A percentile compares a stretch with the other conserved stretches of the same genome.
Evolutionary conservation across 2,329 filamentous ascomycete species (phyloP).

Genomic region (Trichoderma sp.): DNA sequence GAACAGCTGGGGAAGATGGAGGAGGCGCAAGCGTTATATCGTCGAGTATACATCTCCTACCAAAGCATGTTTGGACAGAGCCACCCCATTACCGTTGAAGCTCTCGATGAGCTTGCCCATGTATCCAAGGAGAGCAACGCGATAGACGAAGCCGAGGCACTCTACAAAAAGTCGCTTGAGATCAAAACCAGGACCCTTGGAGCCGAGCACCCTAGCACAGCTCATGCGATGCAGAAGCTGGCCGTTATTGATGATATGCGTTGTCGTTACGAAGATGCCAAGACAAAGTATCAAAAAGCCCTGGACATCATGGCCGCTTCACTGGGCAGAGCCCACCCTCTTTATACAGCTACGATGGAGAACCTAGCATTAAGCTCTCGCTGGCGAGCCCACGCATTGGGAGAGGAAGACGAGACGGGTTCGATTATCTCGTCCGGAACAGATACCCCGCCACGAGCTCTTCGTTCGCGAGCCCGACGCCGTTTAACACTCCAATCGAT

Average conservation of each 20-base stretch:
- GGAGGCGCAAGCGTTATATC: slow-evolving; percentile 27
- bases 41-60: slow-evolving; percentile 28
- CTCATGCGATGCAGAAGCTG: slow-evolving; percentile 27
- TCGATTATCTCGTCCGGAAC: not conserved
- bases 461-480: slow-evolving; percentile 2
- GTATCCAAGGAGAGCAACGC: slow-evolving; percentile 26
- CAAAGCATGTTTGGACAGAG: slow-evolving; percentile 27
- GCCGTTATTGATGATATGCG: slow-evolving; percentile 29
- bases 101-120: slow-evolving; percentile 29
- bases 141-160: slow-evolving; percentile 29
- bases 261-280: slow-evolving; percentile 24
- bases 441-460: not conserved
- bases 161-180: slow-evolving; percentile 29
- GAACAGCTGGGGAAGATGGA: slow-evolving; percentile 26
- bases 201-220: slow-evolving; percentile 26
- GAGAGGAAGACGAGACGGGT: slow-evolving; percentile 9
- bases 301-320: slow-evolving; percentile 25
- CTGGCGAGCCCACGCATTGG: slow-evolving; percentile 19
- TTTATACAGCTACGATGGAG: slow-evolving; percentile 26
- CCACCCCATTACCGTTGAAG: slow-evolving; percentile 29
- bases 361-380: slow-evolving; percentile 26
- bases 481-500: slow-evolving; percentile 5
- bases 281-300: slow-evolving; percentile 25
- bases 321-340: slow-evolving; percentile 26
- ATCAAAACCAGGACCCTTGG: slow-evolving; percentile 26